phyloP scores from a whole-genome alignment of 441 rosid species.

The Caryocar brasiliense region DNA sequence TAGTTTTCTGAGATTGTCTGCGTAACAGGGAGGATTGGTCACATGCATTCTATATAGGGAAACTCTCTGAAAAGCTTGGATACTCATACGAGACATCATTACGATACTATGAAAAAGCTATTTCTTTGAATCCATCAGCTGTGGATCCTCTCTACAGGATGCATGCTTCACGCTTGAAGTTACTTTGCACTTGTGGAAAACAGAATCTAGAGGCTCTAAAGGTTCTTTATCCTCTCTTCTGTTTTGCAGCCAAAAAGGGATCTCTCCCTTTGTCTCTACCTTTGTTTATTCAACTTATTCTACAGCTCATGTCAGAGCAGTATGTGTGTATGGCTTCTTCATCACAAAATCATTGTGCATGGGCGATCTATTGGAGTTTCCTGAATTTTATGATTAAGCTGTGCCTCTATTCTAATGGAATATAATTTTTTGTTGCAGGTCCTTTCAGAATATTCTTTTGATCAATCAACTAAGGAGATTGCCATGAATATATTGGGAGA shows the following conservation, averaged over 20 bases:
- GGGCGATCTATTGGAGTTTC: not conserved
- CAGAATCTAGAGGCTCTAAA: conserved; percentile 61
- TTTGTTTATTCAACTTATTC: not conserved
- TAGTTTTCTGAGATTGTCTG: conserved; percentile 6
- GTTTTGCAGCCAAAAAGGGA: not conserved
- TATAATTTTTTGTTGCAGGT: conserved; percentile 37
- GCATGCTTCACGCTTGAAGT: conserved; percentile 94
- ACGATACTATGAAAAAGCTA: conserved; percentile 74
- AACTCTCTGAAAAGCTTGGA: conserved; percentile 92
- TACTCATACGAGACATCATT: conserved; percentile 53
- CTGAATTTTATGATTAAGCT: conserved; percentile 1
- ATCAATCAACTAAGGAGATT: conserved; percentile 54
- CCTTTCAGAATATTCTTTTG: conserved; percentile 55
- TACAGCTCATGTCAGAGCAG: not conserved
- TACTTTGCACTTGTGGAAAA: conserved; percentile 63
- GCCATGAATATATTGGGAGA: conserved; percentile 37
- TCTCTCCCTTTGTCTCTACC: not conserved
- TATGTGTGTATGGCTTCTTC: not conserved
- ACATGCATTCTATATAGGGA: conserved; percentile 95
- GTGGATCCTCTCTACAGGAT: conserved; percentile 96
- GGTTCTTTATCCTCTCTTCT: conserved; percentile 30
- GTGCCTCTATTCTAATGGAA: not conserved
- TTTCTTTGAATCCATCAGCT: conserved; percentile 71
- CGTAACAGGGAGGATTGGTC: conserved; percentile 91
- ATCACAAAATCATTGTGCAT: not conserved